These are phyloP conservation scores for Ambrosia hybrid DNA, from an alignment of 140 eudicot species.

Conservation along the genomic window DNA sequence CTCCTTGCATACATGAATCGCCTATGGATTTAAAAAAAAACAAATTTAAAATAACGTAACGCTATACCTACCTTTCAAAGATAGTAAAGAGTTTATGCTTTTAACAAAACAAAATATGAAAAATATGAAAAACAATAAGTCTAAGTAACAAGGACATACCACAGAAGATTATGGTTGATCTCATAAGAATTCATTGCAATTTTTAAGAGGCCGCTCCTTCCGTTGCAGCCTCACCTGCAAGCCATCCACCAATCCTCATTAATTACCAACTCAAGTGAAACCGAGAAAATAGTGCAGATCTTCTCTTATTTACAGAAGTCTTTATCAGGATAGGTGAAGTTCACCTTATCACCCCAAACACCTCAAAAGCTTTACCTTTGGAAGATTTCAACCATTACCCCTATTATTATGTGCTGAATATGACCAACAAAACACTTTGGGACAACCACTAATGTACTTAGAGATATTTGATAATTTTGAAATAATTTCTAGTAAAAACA, in stretches of 20 bases:
- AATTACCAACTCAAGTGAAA: background rate
- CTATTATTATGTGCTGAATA: too few relatives aligned
- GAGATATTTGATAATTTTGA: too few relatives aligned
- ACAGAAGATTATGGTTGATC: conserved; percentile 47
- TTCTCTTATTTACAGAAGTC: background rate
- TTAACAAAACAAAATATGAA: background rate
- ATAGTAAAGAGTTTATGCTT: background rate
- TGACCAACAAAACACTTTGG: too few relatives aligned
- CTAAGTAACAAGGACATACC: conserved; percentile 62
- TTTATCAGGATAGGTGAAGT: too few relatives aligned
- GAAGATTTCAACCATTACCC: too few relatives aligned
- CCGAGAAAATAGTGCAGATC: background rate
- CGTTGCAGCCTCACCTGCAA: conserved; percentile 81
- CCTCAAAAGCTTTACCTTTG: too few relatives aligned
- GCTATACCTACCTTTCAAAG: conserved; percentile 16
- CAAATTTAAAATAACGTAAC: conserved; percentile 31
- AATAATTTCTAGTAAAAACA: too few relatives aligned
- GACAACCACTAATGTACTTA: too few relatives aligned
- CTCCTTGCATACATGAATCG: background rate
- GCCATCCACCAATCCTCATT: conserved; percentile 39
- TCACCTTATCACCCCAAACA: too few relatives aligned
- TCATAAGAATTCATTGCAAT: conserved; percentile 48
- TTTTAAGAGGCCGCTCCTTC: conserved; percentile 61
- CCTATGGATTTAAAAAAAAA: background rate
- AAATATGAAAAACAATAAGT: background rate